Evolutionary conservation across 805 yeast genomes (phyloP).

Genomic region (Zygosaccharomyces gambellarensis): DNA sequence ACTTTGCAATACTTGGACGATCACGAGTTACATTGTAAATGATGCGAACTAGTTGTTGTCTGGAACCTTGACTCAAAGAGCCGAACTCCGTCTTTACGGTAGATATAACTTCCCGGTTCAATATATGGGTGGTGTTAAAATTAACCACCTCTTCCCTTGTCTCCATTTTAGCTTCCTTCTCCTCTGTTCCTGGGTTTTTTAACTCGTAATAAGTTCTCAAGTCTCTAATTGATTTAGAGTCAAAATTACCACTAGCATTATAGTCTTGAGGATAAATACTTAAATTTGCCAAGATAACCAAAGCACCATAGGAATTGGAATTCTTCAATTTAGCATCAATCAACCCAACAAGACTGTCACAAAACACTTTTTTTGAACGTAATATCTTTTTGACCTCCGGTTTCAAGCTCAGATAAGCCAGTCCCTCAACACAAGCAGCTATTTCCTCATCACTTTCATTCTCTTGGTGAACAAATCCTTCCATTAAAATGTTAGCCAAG

Average conservation of each 20-base stretch:
- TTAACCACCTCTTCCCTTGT: conserved; percentile 18
- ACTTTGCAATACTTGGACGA: conserved; percentile 22
- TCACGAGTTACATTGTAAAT: conserved; percentile 32
- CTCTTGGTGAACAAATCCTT: conserved; percentile 10
- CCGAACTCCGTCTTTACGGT: conserved; percentile 12
- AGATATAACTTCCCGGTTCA: conserved; percentile 24
- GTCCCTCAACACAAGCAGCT: conserved; percentile 39
- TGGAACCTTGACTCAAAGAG: conserved; percentile 22
- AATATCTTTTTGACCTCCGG: conserved; percentile 35
- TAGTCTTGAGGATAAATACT: conserved; percentile 21
- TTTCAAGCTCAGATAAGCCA: conserved; percentile 47
- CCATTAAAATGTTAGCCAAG: conserved; percentile 31
- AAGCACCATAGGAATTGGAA: conserved; percentile 31
- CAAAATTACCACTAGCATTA: conserved; percentile 9
- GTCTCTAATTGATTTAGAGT: conserved; percentile 25
- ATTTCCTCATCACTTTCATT: conserved; percentile 10
- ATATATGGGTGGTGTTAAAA: conserved; percentile 20
- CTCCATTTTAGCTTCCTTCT: conserved; percentile 14
- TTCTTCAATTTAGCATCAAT: conserved; percentile 17
- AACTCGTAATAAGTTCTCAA: conserved; percentile 32
- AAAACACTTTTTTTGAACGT: conserved; percentile 37
- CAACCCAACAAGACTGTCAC: conserved; percentile 30
- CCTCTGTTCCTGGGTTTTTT: conserved; percentile 22
- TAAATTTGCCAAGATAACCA: conserved; percentile 35
- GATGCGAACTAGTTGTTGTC: conserved; percentile 32